These are phyloP conservation scores for Starmerella ratchasimensis DNA, from an alignment of 805 yeast genomes.

Conservation along the genomic window DNA sequence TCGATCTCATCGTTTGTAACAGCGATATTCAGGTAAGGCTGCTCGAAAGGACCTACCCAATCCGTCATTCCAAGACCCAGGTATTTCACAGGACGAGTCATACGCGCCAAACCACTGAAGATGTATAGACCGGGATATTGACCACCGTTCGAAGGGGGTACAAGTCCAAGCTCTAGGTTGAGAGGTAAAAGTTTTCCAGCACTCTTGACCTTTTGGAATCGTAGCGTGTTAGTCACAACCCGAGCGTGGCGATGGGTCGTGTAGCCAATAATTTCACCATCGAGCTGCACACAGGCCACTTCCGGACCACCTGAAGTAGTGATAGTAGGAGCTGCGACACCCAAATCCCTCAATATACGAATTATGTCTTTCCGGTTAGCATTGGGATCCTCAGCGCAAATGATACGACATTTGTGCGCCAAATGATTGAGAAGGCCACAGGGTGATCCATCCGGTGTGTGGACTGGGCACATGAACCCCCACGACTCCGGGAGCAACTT, in stretches of 20 bases:
- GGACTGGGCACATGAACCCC: slow-evolving; percentile 98
- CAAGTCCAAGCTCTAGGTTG: slow-evolving; percentile 84
- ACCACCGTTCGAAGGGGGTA: slow-evolving; percentile 90
- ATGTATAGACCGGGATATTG: slow-evolving; percentile 92
- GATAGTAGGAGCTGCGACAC: slow-evolving; percentile 67
- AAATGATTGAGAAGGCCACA: slow-evolving; percentile 96
- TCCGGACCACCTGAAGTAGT: slow-evolving; percentile 77
- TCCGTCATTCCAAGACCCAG: slow-evolving; percentile 73
- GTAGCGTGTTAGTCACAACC: slow-evolving; percentile 73
- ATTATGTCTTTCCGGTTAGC: slow-evolving; percentile 7
- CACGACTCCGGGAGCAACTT: slow-evolving; percentile 93
- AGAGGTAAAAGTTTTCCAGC: slow-evolving; percentile 54
- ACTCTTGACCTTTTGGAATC: slow-evolving; percentile 68
- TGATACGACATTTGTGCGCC: slow-evolving; percentile 83
- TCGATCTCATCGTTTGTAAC: slow-evolving; percentile 86
- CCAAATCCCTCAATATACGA: slow-evolving; percentile 53
- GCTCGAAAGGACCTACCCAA: slow-evolving; percentile 93
- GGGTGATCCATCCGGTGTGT: slow-evolving; percentile 99
- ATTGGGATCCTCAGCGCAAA: slow-evolving; percentile 35
- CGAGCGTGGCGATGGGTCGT: slow-evolving; percentile 79
- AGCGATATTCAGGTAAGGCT: slow-evolving; percentile 91
- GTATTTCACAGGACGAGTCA: slow-evolving; percentile 92
- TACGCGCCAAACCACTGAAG: slow-evolving; percentile 85
- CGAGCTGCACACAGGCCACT: slow-evolving; percentile 80
- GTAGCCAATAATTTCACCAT: slow-evolving; percentile 90